These are phyloP conservation scores for Aureoboletus auriporus DNA, from an alignment of 768 basidiomycete genomes.

Conservation along the genomic window DNA sequence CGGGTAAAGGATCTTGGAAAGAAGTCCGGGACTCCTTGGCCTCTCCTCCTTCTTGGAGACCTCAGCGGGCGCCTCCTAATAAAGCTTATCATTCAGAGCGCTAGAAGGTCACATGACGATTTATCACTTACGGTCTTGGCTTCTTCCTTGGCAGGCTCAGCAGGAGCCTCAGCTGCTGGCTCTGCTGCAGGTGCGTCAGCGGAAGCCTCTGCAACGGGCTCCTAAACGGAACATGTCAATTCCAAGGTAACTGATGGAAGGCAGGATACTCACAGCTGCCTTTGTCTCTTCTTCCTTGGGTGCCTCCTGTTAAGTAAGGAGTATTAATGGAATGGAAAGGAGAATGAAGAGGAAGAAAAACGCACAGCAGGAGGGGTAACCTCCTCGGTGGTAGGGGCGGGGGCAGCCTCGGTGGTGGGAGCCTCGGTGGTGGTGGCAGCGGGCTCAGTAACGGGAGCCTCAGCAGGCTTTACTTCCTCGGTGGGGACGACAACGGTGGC, in stretches of 20 bases:
- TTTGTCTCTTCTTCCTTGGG: conserved; percentile 39
- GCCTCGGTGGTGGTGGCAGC: conserved; percentile 28
- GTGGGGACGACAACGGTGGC: conserved; percentile 42
- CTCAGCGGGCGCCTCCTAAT: conserved; percentile 42
- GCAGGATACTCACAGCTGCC: conserved; percentile 31
- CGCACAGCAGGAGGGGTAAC: conserved; percentile 34
- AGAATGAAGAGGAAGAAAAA: conserved; percentile 4
- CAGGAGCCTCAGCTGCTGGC: conserved; percentile 27
- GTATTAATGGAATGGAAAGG: not conserved
- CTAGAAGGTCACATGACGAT: conserved; percentile 24
- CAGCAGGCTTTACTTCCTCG: conserved; percentile 54
- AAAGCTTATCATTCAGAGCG: conserved; percentile 14
- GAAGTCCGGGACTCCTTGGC: conserved; percentile 75
- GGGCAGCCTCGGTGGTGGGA: conserved; percentile 17
- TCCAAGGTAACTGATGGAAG: rapidly evolving
- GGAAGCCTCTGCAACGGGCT: conserved; percentile 31
- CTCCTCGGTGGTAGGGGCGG: conserved; percentile 29
- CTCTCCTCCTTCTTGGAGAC: conserved; percentile 68
- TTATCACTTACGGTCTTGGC: conserved; percentile 34
- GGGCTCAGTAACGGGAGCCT: conserved; percentile 33
- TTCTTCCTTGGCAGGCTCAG: conserved; percentile 40
- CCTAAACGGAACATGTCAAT: conserved; percentile 25
- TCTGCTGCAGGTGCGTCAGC: conserved; percentile 17
- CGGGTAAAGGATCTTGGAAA: conserved; percentile 74
- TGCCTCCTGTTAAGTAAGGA: conserved; percentile 31